These are phyloP conservation scores for Penicillium glabrum DNA, from an alignment of 2,329 filamentous ascomycete species.

Conservation along the genomic window DNA sequence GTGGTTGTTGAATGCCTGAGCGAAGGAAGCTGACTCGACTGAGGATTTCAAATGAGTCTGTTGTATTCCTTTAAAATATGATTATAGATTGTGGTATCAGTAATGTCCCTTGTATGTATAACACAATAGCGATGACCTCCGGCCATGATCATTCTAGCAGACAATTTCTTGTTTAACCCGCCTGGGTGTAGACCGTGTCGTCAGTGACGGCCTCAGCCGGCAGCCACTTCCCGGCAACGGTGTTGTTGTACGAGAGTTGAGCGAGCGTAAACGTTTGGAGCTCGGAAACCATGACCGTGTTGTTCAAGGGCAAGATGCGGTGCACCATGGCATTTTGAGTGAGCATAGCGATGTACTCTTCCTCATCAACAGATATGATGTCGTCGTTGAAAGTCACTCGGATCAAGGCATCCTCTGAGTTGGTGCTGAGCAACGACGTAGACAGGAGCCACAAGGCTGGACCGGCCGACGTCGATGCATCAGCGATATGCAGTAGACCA, in stretches of 20 bases:
- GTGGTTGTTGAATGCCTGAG: no score
- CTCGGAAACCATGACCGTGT: conserved; percentile 11
- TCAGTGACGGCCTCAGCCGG: conserved; percentile 8
- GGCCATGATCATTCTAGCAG: no score
- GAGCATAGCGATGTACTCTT: conserved; percentile 14
- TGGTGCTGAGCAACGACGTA: conserved; percentile 11
- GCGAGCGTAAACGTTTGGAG: conserved; percentile 13
- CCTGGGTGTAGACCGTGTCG: not conserved
- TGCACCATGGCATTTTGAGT: conserved; percentile 14
- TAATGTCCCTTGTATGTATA: not conserved
- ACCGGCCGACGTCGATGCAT: conserved; percentile 7
- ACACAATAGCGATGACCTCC: not conserved
- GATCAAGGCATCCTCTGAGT: conserved; percentile 12
- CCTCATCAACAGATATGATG: not conserved
- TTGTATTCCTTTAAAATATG: no score
- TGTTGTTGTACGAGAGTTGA: conserved; percentile 11
- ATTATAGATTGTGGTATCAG: no score
- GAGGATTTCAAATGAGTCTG: no score
- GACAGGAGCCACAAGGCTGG: conserved; percentile 14
- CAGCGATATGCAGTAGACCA: conserved; percentile 12
- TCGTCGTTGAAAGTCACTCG: conserved; percentile 7
- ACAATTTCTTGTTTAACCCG: not conserved
- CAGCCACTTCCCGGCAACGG: conserved; percentile 11
- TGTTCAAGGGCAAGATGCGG: conserved; percentile 8
- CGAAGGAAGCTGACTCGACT: no score